Evolutionary conservation across 352 stramenopile genomes (phyloP).

Genomic region (Hyaloperonospora arabidopsidis): DNA sequence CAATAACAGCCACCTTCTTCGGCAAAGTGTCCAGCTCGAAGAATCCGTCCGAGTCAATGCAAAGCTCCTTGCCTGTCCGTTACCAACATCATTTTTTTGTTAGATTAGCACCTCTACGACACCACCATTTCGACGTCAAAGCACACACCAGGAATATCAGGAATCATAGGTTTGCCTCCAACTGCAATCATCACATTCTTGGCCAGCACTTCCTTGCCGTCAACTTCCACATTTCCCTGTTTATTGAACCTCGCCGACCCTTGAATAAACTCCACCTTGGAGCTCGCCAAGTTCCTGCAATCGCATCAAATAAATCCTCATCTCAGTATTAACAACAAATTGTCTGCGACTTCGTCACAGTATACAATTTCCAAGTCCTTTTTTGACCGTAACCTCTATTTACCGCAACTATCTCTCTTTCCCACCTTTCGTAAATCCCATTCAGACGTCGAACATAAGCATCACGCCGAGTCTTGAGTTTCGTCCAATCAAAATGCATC

Average conservation of each 20-base stretch:
- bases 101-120: neutral
- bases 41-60: slow-evolving; percentile 94
- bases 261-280: slow-evolving; percentile 84
- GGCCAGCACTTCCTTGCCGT: slow-evolving; percentile 43
- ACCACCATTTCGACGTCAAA: neutral
- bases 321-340: neutral
- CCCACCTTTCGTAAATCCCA: slow-evolving; percentile 89
- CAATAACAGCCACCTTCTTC: slow-evolving; percentile 91
- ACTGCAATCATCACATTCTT: slow-evolving; percentile 66
- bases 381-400: neutral
- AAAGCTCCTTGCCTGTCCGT: slow-evolving; percentile 76
- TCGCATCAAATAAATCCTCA: neutral
- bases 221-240: slow-evolving; percentile 73
- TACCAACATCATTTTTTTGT: too few species aligned
- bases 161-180: slow-evolving; percentile 48
- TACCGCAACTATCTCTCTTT: neutral
- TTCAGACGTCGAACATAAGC: slow-evolving; percentile 94
- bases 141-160: slow-evolving; percentile 40
- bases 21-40: slow-evolving; percentile 93
- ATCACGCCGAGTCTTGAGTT: slow-evolving; percentile 90
- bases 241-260: slow-evolving; percentile 84
- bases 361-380: too few species aligned
- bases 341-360: too few species aligned
- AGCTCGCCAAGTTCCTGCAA: slow-evolving; percentile 81
- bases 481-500: slow-evolving; percentile 83